A percentile compares a stretch with the other conserved stretches of the same genome.
Evolutionary conservation across 1,139 yeast species (phyloP).

Genomic region (Blastobotrys malaysiensis): DNA sequence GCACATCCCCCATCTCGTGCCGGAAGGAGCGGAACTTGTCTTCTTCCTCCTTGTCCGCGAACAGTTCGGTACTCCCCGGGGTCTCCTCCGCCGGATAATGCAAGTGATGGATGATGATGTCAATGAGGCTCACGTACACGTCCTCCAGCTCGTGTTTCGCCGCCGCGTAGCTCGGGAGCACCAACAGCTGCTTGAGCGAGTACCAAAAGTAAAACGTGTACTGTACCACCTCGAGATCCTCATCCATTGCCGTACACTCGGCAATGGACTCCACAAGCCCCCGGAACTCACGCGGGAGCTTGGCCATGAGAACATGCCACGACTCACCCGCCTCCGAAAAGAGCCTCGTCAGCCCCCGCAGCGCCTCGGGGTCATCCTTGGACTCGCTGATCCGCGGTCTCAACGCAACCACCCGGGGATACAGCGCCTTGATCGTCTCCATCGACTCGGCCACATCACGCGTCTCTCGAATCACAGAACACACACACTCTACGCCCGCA

Average conservation of each 20-base stretch:
- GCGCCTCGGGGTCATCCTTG: conserved; percentile 62
- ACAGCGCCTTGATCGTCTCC: conserved; percentile 60
- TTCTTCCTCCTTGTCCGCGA: conserved; percentile 69
- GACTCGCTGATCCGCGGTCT: conserved; percentile 44
- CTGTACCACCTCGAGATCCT: conserved; percentile 82
- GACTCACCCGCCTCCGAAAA: conserved; percentile 93
- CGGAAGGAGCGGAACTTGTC: conserved; percentile 92
- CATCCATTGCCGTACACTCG: conserved; percentile 56
- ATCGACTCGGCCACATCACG: conserved; percentile 51
- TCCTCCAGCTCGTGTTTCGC: conserved; percentile 56
- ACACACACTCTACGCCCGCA: conserved; percentile 79
- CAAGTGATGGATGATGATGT: conserved; percentile 64
- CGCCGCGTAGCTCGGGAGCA: conserved; percentile 54
- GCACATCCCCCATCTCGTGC: conserved; percentile 94
- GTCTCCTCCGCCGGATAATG: conserved; percentile 66
- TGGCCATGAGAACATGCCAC: conserved; percentile 86
- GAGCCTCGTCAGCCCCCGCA: conserved; percentile 68
- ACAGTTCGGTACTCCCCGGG: conserved; percentile 38
- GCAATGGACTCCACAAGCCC: conserved; percentile 73
- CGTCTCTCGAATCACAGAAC: conserved; percentile 75
- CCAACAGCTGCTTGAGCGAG: conserved; percentile 63
- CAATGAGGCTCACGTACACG: conserved; percentile 58
- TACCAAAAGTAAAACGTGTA: conserved; percentile 95
- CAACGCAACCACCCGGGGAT: conserved; percentile 59
- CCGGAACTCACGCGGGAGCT: conserved; percentile 62